Conservation (phyloP, 2,329 filamentous ascomycete genomes). For the Colletotrichum sojae region DNA sequence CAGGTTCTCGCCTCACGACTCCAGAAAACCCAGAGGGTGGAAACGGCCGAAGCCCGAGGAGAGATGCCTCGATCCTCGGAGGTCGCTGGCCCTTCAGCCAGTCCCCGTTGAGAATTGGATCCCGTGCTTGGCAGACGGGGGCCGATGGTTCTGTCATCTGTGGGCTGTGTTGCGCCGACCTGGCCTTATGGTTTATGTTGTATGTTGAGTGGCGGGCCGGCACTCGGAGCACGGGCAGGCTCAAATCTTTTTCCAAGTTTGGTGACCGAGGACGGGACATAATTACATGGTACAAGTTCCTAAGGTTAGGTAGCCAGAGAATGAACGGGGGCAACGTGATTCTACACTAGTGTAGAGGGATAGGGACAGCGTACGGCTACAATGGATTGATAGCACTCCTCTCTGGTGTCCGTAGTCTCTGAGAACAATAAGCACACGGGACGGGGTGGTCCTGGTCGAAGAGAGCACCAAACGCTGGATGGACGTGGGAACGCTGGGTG, state of each 20-base stretch:
- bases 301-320: conserved; percentile 21
- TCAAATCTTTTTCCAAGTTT: conserved; percentile 31
- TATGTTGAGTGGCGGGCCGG: too few species aligned
- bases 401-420: too few species aligned
- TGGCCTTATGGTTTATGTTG: conserved; percentile 8
- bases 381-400: too few species aligned
- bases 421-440: too few species aligned
- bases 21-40: conserved; percentile 15
- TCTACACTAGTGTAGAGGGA: background rate
- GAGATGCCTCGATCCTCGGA: background rate
- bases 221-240: background rate
- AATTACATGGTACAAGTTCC: background rate
- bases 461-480: conserved; percentile 6
- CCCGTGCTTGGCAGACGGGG: conserved; percentile 33
- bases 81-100: conserved; percentile 28
- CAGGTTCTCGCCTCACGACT: conserved; percentile 26
- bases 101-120: conserved; percentile 34
- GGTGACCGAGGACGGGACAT: conserved; percentile 10
- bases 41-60: conserved; percentile 34
- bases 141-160: conserved; percentile 28
- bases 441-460: conserved; percentile 3
- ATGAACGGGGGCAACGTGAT: conserved; percentile 3
- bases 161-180: conserved; percentile 12
- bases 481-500: conserved; percentile 17
- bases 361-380: background rate